These are phyloP conservation scores for Fraxinus floribunda DNA, from an alignment of 305 asterid genomes.

Conservation along the genomic window DNA sequence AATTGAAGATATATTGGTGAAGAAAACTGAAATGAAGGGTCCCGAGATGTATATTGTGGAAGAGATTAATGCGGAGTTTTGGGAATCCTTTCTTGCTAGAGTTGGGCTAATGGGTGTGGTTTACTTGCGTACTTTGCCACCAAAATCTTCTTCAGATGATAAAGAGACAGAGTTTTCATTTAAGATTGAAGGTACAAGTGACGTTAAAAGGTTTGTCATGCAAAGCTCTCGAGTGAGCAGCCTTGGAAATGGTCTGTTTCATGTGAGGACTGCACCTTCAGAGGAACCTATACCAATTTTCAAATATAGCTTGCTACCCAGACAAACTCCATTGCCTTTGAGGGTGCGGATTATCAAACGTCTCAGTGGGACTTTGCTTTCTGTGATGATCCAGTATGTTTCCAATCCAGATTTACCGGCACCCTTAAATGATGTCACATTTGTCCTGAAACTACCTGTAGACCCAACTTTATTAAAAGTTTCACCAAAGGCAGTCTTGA, in stretches of 20 bases:
- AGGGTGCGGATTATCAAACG: slow-evolving; percentile 79
- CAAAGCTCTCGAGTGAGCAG: slow-evolving; percentile 72
- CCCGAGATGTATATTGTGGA: slow-evolving; percentile 83
- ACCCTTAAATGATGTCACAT: slow-evolving; percentile 67
- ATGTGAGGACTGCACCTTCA: slow-evolving; percentile 69
- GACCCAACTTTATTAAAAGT: slow-evolving; percentile 74
- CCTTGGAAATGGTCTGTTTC: slow-evolving; percentile 72
- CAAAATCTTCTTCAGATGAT: slow-evolving; percentile 51
- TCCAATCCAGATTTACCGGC: slow-evolving; percentile 67
- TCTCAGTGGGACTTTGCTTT: slow-evolving; percentile 73
- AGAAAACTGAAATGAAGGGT: slow-evolving; percentile 76
- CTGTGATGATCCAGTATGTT: slow-evolving; percentile 75
- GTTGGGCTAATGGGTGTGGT: slow-evolving; percentile 69
- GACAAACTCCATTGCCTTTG: slow-evolving; percentile 70
- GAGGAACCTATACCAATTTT: slow-evolving; percentile 63
- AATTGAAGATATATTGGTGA: slow-evolving; percentile 79
- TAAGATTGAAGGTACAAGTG: slow-evolving; percentile 63
- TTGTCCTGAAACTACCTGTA: slow-evolving; percentile 73
- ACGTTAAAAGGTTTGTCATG: slow-evolving; percentile 73
- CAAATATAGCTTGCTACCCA: slow-evolving; percentile 71
- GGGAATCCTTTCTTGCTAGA: slow-evolving; percentile 77
- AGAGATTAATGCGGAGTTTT: slow-evolving; percentile 80
- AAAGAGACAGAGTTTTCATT: slow-evolving; percentile 78
- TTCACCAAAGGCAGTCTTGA: slow-evolving; percentile 82
- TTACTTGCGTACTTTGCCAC: slow-evolving; percentile 66